A percentile compares a stretch with the other conserved stretches of the same genome.
Conservation (phyloP, 441 rosid genomes). For the Theobroma grandiflorum region DNA sequence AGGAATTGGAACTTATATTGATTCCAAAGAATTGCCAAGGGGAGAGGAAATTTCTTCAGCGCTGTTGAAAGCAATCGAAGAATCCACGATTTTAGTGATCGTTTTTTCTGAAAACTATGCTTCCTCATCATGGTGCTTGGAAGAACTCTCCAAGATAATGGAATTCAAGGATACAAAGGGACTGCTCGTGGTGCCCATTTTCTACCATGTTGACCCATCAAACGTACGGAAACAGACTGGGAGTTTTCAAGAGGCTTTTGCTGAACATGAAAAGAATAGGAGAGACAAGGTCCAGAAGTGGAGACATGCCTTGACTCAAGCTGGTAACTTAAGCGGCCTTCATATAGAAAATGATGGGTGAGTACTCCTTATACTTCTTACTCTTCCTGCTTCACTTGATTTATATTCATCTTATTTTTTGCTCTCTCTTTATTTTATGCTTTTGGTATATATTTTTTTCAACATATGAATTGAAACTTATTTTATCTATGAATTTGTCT, state of each 20-base stretch:
- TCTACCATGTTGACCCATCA: constrained; percentile 43
- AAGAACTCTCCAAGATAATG: constrained; percentile 37
- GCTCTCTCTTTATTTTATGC: too few species aligned
- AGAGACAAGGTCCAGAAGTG: constrained; percentile 33
- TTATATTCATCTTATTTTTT: not conserved
- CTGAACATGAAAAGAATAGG: not conserved
- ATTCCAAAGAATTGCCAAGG: not conserved
- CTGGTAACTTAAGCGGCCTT: constrained; percentile 33
- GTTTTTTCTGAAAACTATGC: constrained; percentile 40
- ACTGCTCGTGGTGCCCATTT: constrained; percentile 36
- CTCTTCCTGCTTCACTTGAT: too few species aligned
- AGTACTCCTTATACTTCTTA: too few species aligned
- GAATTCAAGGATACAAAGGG: not conserved
- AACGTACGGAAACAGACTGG: constrained; percentile 35
- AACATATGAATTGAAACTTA: too few species aligned
- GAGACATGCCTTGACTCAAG: constrained; percentile 34
- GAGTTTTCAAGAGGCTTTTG: constrained; percentile 22
- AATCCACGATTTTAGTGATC: constrained; percentile 33
- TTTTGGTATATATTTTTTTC: too few species aligned
- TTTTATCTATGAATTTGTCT: too few species aligned
- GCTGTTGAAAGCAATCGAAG: constrained; percentile 30
- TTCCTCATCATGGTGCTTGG: constrained; percentile 42
- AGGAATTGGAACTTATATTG: not conserved
- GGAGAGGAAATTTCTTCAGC: not conserved
- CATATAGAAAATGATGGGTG: constrained; percentile 32